Conservation (phyloP, 176 grass and related monocot genomes). For the Avena atlantica region DNA sequence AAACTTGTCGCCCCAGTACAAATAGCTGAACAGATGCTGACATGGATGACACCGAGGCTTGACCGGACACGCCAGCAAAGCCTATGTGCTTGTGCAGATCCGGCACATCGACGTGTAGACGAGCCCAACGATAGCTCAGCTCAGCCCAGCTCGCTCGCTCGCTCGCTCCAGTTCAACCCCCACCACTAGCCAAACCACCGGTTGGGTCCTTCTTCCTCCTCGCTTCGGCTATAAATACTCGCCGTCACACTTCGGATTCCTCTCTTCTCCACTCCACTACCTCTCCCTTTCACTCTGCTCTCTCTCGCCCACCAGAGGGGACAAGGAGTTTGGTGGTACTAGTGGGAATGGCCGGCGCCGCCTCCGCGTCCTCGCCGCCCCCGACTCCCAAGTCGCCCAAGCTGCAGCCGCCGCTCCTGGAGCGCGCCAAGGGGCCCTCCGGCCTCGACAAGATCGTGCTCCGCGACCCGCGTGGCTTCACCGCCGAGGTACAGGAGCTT, state of each 20-base stretch:
- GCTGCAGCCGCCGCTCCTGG: slow-evolving; percentile 38
- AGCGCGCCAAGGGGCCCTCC: slow-evolving; percentile 45
- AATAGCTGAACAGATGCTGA: not conserved
- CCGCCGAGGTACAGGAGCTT: slow-evolving; percentile 48
- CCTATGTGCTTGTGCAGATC: not conserved
- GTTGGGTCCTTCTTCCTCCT: slow-evolving; percentile 37
- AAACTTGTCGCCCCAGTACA: not conserved
- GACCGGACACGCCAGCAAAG: slow-evolving; percentile 17
- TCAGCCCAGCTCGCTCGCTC: not conserved
- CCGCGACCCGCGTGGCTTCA: slow-evolving; percentile 45
- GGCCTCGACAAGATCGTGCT: slow-evolving; percentile 65
- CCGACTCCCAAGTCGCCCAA: slow-evolving; percentile 21
- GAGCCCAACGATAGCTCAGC: not conserved
- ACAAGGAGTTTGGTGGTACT: not conserved
- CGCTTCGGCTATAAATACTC: slow-evolving; percentile 22
- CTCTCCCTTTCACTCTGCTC: not conserved
- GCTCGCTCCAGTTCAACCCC: not conserved
- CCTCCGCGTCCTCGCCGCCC: slow-evolving; percentile 33
- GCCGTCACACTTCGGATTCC: slow-evolving; percentile 24
- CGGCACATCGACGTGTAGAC: not conserved
- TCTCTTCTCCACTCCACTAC: not conserved
- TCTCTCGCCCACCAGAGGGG: not conserved
- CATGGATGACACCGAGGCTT: slow-evolving; percentile 24
- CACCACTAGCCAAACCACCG: not conserved
- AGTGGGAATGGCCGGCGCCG: slow-evolving; percentile 34